These are phyloP conservation scores for Prunus dulcis DNA, from an alignment of 306 rosid genomes.

Conservation along the genomic window DNA sequence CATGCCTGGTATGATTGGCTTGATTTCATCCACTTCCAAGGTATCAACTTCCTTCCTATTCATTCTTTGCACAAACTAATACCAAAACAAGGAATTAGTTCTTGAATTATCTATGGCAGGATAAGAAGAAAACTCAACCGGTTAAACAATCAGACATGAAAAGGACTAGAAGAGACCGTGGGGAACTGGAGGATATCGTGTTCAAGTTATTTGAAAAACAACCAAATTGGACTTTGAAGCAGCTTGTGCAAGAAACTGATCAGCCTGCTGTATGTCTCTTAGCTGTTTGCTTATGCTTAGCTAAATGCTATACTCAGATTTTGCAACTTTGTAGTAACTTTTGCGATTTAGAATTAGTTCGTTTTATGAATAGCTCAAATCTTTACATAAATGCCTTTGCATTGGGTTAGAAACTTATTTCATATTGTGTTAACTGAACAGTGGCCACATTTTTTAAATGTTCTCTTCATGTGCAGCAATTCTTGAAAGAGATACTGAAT, in stretches of 20 bases:
- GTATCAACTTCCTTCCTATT: conserved; percentile 37
- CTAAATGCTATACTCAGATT: not conserved
- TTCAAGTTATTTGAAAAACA: conserved; percentile 96
- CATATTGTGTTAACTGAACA: not conserved
- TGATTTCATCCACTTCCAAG: conserved; percentile 79
- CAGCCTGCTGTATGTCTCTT: conserved; percentile 80
- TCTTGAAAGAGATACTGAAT: conserved; percentile 93
- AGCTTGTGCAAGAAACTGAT: conserved; percentile 97
- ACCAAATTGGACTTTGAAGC: conserved; percentile 98
- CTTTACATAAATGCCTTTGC: not conserved
- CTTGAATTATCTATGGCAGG: conserved; percentile 44
- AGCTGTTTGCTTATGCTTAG: not conserved
- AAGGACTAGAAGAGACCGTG: conserved; percentile 97
- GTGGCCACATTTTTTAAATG: not conserved
- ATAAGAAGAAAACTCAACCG: conserved; percentile 79
- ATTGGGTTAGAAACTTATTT: not conserved
- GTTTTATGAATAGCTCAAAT: not conserved
- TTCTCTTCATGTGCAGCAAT: conserved; percentile 69
- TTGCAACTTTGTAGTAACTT: not conserved
- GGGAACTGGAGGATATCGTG: conserved; percentile 95
- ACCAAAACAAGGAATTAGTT: not conserved
- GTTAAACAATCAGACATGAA: conserved; percentile 85
- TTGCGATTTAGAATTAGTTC: not conserved
- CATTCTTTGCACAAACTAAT: not conserved
- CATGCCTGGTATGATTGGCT: conserved; percentile 95